phyloP scores from a whole-genome alignment of 2,329 filamentous ascomycete species.

The Periconia digitata region DNA sequence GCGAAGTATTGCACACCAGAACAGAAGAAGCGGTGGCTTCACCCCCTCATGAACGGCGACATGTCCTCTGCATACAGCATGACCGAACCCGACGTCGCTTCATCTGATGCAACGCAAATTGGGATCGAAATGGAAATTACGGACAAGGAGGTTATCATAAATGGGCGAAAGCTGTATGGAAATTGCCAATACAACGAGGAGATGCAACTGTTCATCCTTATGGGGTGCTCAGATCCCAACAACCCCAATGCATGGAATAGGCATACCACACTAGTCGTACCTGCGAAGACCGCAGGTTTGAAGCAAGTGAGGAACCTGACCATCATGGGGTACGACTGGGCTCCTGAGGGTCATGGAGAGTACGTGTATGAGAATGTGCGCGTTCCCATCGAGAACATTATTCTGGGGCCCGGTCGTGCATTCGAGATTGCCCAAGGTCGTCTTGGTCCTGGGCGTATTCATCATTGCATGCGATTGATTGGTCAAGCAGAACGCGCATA shows the following conservation, averaged over 20 bases:
- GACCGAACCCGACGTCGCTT: conserved; percentile 55
- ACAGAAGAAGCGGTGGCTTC: conserved; percentile 55
- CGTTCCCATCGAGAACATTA: conserved; percentile 45
- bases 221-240: conserved; percentile 44
- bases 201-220: conserved; percentile 39
- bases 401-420: conserved; percentile 45
- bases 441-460: conserved; percentile 46
- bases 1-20: conserved; percentile 55
- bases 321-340: conserved; percentile 48
- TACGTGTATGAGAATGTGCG: conserved; percentile 47
- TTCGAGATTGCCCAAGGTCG: conserved; percentile 49
- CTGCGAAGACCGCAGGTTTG: conserved; percentile 41
- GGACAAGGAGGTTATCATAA: conserved; percentile 44
- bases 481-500: conserved; percentile 48
- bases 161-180: conserved; percentile 47
- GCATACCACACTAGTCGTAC: conserved; percentile 45
- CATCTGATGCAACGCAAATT: conserved; percentile 55
- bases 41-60: conserved; percentile 52
- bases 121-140: conserved; percentile 39
- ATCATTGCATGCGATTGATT: conserved; percentile 48
- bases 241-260: conserved; percentile 45
- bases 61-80: conserved; percentile 55
- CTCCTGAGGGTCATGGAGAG: conserved; percentile 47
- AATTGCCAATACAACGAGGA: conserved; percentile 45
- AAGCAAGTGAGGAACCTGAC: conserved; percentile 44